Evolutionary conservation across 768 basidiomycete species (phyloP).

Genomic region (Mycena maculata): DNA sequence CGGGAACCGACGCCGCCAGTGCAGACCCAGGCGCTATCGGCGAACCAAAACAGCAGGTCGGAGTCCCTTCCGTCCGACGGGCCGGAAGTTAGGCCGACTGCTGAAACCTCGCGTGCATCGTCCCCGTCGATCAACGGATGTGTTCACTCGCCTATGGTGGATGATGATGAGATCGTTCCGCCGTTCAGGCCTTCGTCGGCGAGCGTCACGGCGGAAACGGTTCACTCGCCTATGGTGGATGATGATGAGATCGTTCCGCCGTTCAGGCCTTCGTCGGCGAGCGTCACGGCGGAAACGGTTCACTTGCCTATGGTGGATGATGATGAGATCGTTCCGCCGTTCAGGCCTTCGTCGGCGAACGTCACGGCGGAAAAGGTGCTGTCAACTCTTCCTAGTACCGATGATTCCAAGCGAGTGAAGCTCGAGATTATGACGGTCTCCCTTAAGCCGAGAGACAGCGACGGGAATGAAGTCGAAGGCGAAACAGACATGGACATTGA

Average conservation of each 20-base stretch:
- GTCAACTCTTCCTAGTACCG: constrained; percentile 14
- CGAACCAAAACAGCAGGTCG: not conserved
- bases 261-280: not conserved
- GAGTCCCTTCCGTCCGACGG: not conserved
- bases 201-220: constrained; percentile 1
- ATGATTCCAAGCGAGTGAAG: constrained; percentile 31
- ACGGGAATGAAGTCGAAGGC: constrained; percentile 18
- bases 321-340: not conserved
- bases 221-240: constrained; percentile 1
- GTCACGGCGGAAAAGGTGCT: constrained; percentile 18
- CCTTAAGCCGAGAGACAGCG: not conserved
- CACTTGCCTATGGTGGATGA: constrained; percentile 1
- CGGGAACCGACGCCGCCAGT: constrained; percentile 1
- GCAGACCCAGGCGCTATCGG: not conserved
- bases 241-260: not conserved
- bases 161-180: not conserved
- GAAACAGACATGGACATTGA: constrained; percentile 36
- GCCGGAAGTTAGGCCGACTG: constrained; percentile 17
- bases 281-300: constrained; percentile 6
- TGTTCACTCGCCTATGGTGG: constrained; percentile 1
- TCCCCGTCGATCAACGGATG: constrained; percentile 12
- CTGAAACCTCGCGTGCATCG: constrained; percentile 9
- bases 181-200: not conserved
- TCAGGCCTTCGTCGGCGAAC: not conserved
- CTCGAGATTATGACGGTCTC: constrained; percentile 33